Percentiles rank a stretch among this genome's conserved stretches.
These are phyloP conservation scores for Leucogyrophana mollusca DNA, from an alignment of 768 basidiomycete species.

Conservation along the genomic window DNA sequence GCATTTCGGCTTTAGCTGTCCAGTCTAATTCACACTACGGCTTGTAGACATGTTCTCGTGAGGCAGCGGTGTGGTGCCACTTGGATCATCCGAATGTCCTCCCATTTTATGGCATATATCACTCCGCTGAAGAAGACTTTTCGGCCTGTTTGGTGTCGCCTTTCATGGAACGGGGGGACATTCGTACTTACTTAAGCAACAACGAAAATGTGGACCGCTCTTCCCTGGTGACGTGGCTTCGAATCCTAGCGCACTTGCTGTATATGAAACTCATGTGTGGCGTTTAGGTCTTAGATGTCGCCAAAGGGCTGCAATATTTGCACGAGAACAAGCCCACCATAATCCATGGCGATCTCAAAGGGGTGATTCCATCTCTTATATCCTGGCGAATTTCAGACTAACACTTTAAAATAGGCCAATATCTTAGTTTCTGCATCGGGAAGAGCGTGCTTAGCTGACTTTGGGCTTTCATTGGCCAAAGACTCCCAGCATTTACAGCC, in stretches of 20 bases:
- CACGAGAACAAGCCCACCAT: constrained; percentile 39
- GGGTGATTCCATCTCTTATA: constrained; percentile 24
- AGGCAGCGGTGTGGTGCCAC: constrained; percentile 32
- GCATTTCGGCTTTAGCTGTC: no score
- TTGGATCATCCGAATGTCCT: constrained; percentile 26
- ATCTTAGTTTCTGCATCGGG: constrained; percentile 24
- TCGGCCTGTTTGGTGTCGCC: constrained; percentile 21
- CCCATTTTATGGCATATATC: constrained; percentile 28
- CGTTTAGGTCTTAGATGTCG: constrained; percentile 35
- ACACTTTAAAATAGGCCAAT: constrained; percentile 19
- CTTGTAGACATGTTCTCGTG: constrained; percentile 26
- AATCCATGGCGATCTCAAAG: constrained; percentile 43
- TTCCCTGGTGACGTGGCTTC: constrained; percentile 31
- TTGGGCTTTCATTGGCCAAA: constrained; percentile 22
- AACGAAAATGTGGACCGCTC: constrained; percentile 26
- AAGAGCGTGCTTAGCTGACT: constrained; percentile 31
- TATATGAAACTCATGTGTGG: background rate
- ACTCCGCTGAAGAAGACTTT: constrained; percentile 4
- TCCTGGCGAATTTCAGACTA: background rate
- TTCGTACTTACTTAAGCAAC: constrained; percentile 26
- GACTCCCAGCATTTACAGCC: no score
- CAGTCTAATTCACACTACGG: no score
- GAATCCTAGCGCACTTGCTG: background rate
- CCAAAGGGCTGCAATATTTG: constrained; percentile 36
- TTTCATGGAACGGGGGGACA: constrained; percentile 28